Percentiles rank a stretch among this genome's conserved stretches.
These are phyloP conservation scores for Nitzschia putrida DNA, from an alignment of 108 stramenopile genomes.

Conservation along the genomic window DNA sequence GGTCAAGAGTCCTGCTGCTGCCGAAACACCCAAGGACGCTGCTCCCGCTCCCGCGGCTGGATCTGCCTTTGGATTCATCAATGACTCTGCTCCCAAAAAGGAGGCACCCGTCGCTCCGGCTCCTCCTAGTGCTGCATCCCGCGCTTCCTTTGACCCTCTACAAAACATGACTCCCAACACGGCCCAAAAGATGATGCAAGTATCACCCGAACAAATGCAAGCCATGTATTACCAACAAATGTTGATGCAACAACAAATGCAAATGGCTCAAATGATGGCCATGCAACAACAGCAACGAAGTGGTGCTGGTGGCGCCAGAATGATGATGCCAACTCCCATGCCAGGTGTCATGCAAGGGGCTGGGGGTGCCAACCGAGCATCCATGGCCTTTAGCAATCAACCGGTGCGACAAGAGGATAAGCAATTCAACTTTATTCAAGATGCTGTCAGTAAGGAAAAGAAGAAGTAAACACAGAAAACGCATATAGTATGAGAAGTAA, in stretches of 20 bases:
- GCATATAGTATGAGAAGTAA: too few relatives aligned
- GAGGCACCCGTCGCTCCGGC: conserved; percentile 23
- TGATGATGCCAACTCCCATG: conserved; percentile 16
- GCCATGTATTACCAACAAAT: conserved; percentile 81
- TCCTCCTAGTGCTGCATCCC: not conserved
- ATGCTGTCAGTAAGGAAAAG: conserved; percentile 79
- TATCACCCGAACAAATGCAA: conserved; percentile 74
- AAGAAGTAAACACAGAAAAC: conserved; percentile 36
- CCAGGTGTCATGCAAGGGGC: conserved; percentile 33
- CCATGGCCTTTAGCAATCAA: conserved; percentile 66
- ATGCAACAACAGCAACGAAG: conserved; percentile 32
- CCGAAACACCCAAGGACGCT: conserved; percentile 8
- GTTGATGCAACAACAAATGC: conserved; percentile 74
- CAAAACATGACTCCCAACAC: conserved; percentile 36
- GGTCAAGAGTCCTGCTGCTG: conserved; percentile 25
- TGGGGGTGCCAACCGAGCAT: conserved; percentile 32
- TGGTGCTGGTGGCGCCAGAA: conserved; percentile 9
- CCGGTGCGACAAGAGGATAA: conserved; percentile 63
- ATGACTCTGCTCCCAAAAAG: conserved; percentile 26
- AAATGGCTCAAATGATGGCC: conserved; percentile 86
- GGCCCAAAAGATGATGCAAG: conserved; percentile 39
- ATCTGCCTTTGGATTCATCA: conserved; percentile 83
- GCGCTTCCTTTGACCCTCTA: conserved; percentile 71
- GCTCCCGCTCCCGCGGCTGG: conserved; percentile 40
- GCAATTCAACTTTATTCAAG: conserved; percentile 85